These are phyloP conservation scores for Actinidia arguta DNA, from an alignment of 179 eudicot species.

Conservation along the genomic window DNA sequence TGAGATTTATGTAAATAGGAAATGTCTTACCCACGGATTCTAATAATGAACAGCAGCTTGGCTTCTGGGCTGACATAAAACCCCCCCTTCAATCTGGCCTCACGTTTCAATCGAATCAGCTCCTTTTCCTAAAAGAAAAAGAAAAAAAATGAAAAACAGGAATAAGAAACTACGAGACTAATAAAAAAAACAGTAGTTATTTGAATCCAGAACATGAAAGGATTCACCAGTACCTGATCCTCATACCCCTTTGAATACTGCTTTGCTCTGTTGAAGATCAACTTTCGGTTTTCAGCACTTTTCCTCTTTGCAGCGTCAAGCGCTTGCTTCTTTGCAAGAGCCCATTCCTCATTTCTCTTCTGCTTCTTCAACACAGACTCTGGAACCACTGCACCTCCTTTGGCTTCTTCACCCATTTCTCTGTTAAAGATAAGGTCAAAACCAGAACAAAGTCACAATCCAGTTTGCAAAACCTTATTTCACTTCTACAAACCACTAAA, in stretches of 20 bases:
- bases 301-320: constrained; percentile 57
- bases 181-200: neutral
- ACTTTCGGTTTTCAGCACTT: constrained; percentile 60
- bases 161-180: neutral
- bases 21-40: constrained; percentile 74
- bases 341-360: constrained; percentile 85
- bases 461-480: neutral
- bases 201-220: neutral
- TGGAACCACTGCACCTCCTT: constrained; percentile 60
- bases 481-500: neutral
- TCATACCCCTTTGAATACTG: constrained; percentile 68
- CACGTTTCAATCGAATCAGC: constrained; percentile 65
- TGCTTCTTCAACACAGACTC: constrained; percentile 91
- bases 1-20: neutral
- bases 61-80: constrained; percentile 89
- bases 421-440: neutral
- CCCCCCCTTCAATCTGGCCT: constrained; percentile 81
- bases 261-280: constrained; percentile 63
- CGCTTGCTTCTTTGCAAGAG: constrained; percentile 58
- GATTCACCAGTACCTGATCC: constrained; percentile 53
- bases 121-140: constrained; percentile 53
- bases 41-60: constrained; percentile 70
- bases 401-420: constrained; percentile 52
- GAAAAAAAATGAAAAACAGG: neutral
- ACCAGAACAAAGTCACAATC: neutral